Evolutionary conservation across 2,329 filamentous ascomycete genomes (phyloP).

Genomic region (Davidsoniella neocaledoniae): DNA sequence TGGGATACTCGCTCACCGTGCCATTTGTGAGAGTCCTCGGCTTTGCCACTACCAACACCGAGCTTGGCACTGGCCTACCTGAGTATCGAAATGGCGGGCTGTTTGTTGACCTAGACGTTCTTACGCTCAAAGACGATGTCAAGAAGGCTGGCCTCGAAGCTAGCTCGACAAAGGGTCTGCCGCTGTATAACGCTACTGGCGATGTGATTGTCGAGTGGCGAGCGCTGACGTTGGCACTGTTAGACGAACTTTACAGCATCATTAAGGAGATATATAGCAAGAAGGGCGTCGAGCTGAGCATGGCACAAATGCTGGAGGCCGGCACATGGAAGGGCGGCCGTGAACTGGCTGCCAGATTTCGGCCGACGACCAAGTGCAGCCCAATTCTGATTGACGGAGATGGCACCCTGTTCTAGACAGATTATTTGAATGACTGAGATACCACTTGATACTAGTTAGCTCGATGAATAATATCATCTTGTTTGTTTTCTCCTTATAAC

Average conservation of each 20-base stretch:
- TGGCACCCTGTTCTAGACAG: slow-evolving; percentile 55
- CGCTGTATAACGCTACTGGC: slow-evolving; percentile 35
- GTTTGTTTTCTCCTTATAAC: no score
- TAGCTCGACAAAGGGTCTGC: slow-evolving; percentile 22
- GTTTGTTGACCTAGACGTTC: slow-evolving; percentile 41
- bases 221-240: slow-evolving; percentile 38
- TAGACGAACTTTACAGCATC: slow-evolving; percentile 32
- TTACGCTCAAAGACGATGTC: slow-evolving; percentile 32
- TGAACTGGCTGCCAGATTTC: slow-evolving; percentile 61
- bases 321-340: slow-evolving; percentile 50
- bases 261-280: slow-evolving; percentile 23
- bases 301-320: slow-evolving; percentile 36
- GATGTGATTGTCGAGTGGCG: slow-evolving; percentile 46
- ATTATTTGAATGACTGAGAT: no score
- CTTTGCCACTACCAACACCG: slow-evolving; percentile 32
- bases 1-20: slow-evolving; percentile 56
- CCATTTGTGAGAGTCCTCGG: slow-evolving; percentile 37
- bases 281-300: slow-evolving; percentile 22
- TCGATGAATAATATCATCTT: no score
- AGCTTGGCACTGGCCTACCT: slow-evolving; percentile 48
- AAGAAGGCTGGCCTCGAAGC: slow-evolving; percentile 25
- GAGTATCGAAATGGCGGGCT: slow-evolving; percentile 59
- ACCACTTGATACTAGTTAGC: no score
- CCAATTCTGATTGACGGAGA: slow-evolving; percentile 71
- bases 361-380: slow-evolving; percentile 66